A percentile compares a stretch with the other conserved stretches of the same genome.
These are phyloP conservation scores for Cylindrotheca closterium DNA, from an alignment of 108 stramenopile genomes.

Conservation along the genomic window DNA sequence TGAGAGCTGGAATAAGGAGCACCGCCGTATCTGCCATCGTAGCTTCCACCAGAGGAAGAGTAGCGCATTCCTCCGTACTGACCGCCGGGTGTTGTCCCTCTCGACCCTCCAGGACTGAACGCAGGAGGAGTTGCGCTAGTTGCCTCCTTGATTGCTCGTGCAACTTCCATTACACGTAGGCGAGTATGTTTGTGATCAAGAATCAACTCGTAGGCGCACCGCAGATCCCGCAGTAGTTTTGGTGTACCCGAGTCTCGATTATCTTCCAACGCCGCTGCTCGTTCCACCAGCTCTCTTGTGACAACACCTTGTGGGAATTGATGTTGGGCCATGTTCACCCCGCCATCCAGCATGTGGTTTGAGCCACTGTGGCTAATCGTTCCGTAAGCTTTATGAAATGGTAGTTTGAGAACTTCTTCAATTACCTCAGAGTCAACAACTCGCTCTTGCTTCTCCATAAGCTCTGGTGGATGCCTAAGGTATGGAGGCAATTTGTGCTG, in stretches of 20 bases:
- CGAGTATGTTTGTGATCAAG: slow-evolving; percentile 96
- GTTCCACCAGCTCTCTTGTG: slow-evolving; percentile 80
- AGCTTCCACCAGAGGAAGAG: slow-evolving; percentile 30
- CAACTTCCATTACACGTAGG: slow-evolving; percentile 92
- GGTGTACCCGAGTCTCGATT: slow-evolving; percentile 78
- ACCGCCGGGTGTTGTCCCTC: slow-evolving; percentile 85
- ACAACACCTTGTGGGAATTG: slow-evolving; percentile 52
- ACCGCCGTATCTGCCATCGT: slow-evolving; percentile 38
- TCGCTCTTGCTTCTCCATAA: slow-evolving; percentile 95
- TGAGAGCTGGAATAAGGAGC: slow-evolving; percentile 42
- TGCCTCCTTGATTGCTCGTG: slow-evolving; percentile 87
- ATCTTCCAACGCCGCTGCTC: slow-evolving; percentile 80
- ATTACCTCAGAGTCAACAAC: slow-evolving; percentile 88
- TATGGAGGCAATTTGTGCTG: slow-evolving; percentile 97
- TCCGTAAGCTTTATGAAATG: slow-evolving; percentile 81
- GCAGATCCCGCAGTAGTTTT: slow-evolving; percentile 84
- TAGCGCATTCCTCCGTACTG: slow-evolving; percentile 47
- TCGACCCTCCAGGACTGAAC: slow-evolving; percentile 81
- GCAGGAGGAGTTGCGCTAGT: slow-evolving; percentile 91
- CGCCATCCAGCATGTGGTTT: slow-evolving; percentile 41
- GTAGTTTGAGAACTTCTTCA: slow-evolving; percentile 88
- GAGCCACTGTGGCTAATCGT: slow-evolving; percentile 23
- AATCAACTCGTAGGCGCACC: slow-evolving; percentile 96
- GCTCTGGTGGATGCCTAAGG: slow-evolving; percentile 90
- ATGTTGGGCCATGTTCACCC: slow-evolving; percentile 33